Base-by-base conservation (phyloP, 345 rosid species). In the Pugionium cornutum region DNA sequence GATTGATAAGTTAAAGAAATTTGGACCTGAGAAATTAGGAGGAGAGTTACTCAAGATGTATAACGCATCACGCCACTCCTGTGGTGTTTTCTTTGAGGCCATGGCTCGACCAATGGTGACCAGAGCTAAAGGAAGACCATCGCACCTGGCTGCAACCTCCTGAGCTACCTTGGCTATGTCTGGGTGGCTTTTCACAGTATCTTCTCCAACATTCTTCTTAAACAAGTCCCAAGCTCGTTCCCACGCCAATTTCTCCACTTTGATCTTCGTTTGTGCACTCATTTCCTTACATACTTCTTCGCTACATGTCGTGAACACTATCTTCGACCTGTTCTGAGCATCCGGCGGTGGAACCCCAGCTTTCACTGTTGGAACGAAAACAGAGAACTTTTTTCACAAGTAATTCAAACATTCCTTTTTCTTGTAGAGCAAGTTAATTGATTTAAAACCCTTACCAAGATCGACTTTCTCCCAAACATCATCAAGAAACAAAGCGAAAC, bases 181-280 rank as follows among this genome's bases (percentile, higher is more conserved):
- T 0, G 80, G 78, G 42, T 77, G 79, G 30, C 44, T 46, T 34
- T 53, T 52, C 2, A 73, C 28, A 1, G 69, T 51, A 2, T 76
- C 69, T 71, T 76, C 69, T 25, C 79, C 79, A 46, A 45, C 77
- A 30, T 73, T 77, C 30, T 45, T 56, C 50, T 35, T 66, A 45
- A 80, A 80, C 75, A 80, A 49, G 47, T 70, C 72, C 79, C 79
- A 74, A 28, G 75, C 74, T 31, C 67, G 6, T 6, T 67, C 66
- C 65, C 62, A 34, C 4, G 44, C 45, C 40, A 80, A 40, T 50
- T 78, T 76, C 48, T 66, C 62, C 29, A 75, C 64, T 41, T 72
- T 59, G 50, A 70, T 18, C 18, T 18, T 18, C 18, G 18, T 18
- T 0, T 18, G 18, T 18, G 18, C 18, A 18, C 18, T 18, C 79